Conservation (phyloP, 163 green algal genomes). For the Prototheca wickerhamii region DNA sequence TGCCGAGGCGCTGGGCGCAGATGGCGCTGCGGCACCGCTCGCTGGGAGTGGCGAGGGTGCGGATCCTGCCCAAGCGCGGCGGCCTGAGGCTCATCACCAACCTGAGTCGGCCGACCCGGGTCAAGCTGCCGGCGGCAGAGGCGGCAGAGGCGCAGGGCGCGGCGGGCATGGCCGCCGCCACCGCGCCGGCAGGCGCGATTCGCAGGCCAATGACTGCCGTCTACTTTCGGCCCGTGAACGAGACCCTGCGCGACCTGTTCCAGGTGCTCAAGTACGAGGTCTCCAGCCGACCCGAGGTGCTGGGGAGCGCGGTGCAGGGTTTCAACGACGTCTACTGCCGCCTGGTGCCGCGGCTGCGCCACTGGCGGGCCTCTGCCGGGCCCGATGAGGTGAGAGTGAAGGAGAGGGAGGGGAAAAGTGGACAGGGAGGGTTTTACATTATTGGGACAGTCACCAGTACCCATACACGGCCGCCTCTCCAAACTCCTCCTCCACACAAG, state of each 20-base stretch:
- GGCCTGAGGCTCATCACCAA: conserved; percentile 55
- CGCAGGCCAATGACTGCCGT: conserved; percentile 20
- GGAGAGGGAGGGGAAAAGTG: neutral
- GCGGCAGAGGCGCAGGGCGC: neutral
- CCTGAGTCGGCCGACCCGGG: conserved; percentile 33
- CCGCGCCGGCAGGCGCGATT: neutral
- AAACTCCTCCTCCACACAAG: neutral
- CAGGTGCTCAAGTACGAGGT: conserved; percentile 57
- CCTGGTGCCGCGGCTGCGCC: conserved; percentile 53
- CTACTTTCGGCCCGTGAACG: conserved; percentile 60
- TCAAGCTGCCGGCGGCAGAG: conserved; percentile 14
- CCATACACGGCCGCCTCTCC: too few relatives aligned
- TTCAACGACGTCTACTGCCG: conserved; percentile 57
- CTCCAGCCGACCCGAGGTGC: conserved; percentile 20
- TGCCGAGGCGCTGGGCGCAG: conserved; percentile 19
- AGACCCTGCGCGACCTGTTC: conserved; percentile 45
- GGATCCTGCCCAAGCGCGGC: conserved; percentile 58
- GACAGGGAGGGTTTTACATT: too few relatives aligned
- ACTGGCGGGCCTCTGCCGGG: conserved; percentile 27
- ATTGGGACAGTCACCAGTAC: too few relatives aligned
- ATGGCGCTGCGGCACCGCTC: conserved; percentile 32
- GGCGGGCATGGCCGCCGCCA: neutral
- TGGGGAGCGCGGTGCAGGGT: conserved; percentile 65
- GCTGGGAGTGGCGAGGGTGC: conserved; percentile 56
- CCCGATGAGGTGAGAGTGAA: neutral